A percentile compares a stretch with the other conserved stretches of the same genome.
Evolutionary conservation across 2,329 filamentous ascomycete genomes (phyloP).

Genomic region (Trichoderma sp.): DNA sequence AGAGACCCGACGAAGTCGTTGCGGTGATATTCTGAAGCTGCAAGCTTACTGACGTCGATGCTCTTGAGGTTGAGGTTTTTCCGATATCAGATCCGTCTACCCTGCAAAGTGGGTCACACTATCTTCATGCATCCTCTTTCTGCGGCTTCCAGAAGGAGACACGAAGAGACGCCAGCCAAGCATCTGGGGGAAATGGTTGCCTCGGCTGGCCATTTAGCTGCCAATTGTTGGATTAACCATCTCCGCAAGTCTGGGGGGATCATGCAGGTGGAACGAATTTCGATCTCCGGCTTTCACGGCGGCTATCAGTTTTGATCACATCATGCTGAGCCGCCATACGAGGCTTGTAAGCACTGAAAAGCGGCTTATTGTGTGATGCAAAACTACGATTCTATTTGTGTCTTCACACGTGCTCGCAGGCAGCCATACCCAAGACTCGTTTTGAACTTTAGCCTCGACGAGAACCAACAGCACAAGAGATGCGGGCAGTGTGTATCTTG

Average conservation of each 20-base stretch:
- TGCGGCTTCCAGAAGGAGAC: neutral
- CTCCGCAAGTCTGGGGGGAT: neutral
- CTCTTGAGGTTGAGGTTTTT: neutral
- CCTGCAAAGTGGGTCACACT: conserved; percentile 2
- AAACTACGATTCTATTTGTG: neutral
- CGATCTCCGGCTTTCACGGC: neutral
- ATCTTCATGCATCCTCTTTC: neutral
- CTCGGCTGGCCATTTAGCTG: conserved; percentile 3
- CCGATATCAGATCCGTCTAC: neutral
- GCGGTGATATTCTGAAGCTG: neutral
- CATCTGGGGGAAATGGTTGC: neutral
- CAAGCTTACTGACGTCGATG: neutral
- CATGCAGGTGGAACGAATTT: too few relatives aligned
- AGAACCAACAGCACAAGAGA: neutral
- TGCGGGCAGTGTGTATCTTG: too few relatives aligned
- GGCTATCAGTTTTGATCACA: neutral
- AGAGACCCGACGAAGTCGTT: neutral
- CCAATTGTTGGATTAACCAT: neutral
- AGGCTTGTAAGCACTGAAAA: neutral
- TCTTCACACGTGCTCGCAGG: too few relatives aligned
- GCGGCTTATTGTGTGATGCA: neutral
- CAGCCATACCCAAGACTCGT: too few relatives aligned
- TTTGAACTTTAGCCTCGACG: too few relatives aligned
- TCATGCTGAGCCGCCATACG: neutral
- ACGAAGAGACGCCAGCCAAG: neutral